Evolutionary conservation across 2,329 filamentous ascomycete genomes (phyloP), one percentile per base, ranked within the genome.

Genomic region (Plenodomus lindquistii): DNA sequence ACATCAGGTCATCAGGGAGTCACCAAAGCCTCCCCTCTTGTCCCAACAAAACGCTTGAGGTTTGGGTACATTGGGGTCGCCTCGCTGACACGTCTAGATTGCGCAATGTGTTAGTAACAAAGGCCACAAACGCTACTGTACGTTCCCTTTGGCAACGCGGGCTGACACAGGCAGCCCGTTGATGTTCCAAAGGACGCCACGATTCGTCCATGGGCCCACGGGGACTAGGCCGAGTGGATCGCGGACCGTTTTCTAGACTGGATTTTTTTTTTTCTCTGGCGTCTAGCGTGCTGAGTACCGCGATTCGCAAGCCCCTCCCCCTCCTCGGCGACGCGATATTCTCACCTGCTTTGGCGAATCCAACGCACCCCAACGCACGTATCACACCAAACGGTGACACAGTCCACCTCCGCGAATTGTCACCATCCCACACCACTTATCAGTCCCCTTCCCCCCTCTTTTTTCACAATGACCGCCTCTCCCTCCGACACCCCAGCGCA

Each of bases 391-490:
- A 31, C 27, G 6, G 27, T 31, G 27, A 31, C 27, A 31, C 27
- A 31, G 27, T 31, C 27, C 27, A 31, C 27, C 27, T 31, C 27
- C 6, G 15, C 27, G 11, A 4, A 13, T 13, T 39, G 17, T 22
- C 5, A 18, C 40, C 40, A 42, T 31, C 44, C 24, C 27, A 16
- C 37, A 20, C 34, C 37, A 37, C 29, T 36, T 43, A 44, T 18
- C 41, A 52, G 29, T 43, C 48, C 52, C 40, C 42, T 46, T 44
- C 46, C 57, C 42, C 49, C 54, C 41, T 24, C 46, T 55, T 59
- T 53, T 57, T 59, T 52, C 65, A 65, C 50, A 59, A 71, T 72
- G 67, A 31, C 11, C 27, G 11, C 27, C 27, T 69, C 69, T 52
- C 48, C 57, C 41, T 48, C 60, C 55, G 51, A 65, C 59, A 45